Percentiles rank a stretch among this genome's conserved stretches.
phyloP scores from a whole-genome alignment of 495 filamentous ascomycete genomes.

The Rhypophila decipiens region DNA sequence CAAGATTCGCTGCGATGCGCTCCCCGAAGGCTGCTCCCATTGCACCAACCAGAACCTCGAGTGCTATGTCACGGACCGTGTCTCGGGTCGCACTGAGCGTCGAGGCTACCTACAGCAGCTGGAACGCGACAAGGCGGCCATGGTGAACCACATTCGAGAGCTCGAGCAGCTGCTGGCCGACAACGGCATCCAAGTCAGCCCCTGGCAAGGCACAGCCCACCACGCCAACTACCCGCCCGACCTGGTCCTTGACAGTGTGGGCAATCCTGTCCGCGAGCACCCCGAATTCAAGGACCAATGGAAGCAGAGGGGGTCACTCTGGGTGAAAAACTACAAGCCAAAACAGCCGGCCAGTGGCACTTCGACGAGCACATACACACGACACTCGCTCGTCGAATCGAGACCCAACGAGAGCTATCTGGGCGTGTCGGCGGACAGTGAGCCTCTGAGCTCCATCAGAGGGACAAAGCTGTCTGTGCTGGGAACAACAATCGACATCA shows the following conservation, averaged over 20 bases:
- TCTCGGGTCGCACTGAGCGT: constrained; percentile 74
- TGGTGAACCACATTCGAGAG: constrained; percentile 44
- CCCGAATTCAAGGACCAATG: constrained; percentile 31
- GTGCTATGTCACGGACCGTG: constrained; percentile 79
- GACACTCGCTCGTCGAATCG: constrained; percentile 22
- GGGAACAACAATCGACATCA: constrained; percentile 69
- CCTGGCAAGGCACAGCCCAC: constrained; percentile 26
- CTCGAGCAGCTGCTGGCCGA: constrained; percentile 41
- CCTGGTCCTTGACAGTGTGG: constrained; percentile 17
- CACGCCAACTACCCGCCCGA: constrained; percentile 25
- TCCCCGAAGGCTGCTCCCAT: constrained; percentile 65
- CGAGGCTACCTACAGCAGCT: constrained; percentile 67
- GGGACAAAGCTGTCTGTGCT: constrained; percentile 68
- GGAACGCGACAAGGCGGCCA: constrained; percentile 50
- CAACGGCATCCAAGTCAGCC: constrained; percentile 33
- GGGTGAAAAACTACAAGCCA: constrained; percentile 35
- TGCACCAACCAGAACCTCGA: constrained; percentile 64
- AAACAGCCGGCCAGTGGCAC: constrained; percentile 5
- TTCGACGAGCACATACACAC: constrained; percentile 16
- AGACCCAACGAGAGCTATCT: constrained; percentile 62
- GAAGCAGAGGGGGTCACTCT: constrained; percentile 42
- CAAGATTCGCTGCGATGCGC: constrained; percentile 77
- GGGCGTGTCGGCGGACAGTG: constrained; percentile 61
- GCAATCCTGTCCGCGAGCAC: constrained; percentile 24
- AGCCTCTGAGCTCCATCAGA: constrained; percentile 63